phyloP scores from a whole-genome alignment of 169 alveolate species.

The Plasmodium berghei region DNA sequence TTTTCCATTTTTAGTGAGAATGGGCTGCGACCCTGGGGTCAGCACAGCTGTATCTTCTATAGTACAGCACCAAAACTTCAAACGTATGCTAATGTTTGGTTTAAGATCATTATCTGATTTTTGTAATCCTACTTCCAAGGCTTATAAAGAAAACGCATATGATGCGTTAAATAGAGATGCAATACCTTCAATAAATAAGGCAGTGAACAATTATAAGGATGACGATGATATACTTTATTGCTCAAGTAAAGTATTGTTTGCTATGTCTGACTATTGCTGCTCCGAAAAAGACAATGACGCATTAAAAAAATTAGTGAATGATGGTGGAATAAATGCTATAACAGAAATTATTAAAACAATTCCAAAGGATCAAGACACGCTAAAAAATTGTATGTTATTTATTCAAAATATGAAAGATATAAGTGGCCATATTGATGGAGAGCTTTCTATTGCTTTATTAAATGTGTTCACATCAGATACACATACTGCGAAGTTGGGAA shows the following conservation, averaged over 20 bases:
- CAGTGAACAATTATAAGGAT: conserved; percentile 91
- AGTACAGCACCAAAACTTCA: conserved; percentile 93
- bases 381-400: conserved; percentile 86
- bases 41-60: conserved; percentile 93
- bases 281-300: conserved; percentile 85
- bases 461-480: conserved; percentile 78
- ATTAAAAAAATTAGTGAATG: conserved; percentile 79
- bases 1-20: conserved; percentile 82
- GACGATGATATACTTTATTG: conserved; percentile 91
- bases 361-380: conserved; percentile 87
- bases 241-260: conserved; percentile 87
- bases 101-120: conserved; percentile 92
- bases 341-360: conserved; percentile 84
- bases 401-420: conserved; percentile 83
- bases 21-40: conserved; percentile 93
- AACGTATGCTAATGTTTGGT: conserved; percentile 93
- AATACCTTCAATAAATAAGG: conserved; percentile 88
- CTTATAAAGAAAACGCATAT: conserved; percentile 91
- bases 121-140: conserved; percentile 91
- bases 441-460: conserved; percentile 78
- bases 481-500: conserved; percentile 72
- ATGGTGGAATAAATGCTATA: conserved; percentile 88
- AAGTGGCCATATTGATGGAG: conserved; percentile 79
- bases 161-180: conserved; percentile 92
- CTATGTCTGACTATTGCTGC: conserved; percentile 90